These are phyloP conservation scores for Plasmodium coatneyi DNA, from an alignment of 169 alveolate genomes.

Conservation along the genomic window DNA sequence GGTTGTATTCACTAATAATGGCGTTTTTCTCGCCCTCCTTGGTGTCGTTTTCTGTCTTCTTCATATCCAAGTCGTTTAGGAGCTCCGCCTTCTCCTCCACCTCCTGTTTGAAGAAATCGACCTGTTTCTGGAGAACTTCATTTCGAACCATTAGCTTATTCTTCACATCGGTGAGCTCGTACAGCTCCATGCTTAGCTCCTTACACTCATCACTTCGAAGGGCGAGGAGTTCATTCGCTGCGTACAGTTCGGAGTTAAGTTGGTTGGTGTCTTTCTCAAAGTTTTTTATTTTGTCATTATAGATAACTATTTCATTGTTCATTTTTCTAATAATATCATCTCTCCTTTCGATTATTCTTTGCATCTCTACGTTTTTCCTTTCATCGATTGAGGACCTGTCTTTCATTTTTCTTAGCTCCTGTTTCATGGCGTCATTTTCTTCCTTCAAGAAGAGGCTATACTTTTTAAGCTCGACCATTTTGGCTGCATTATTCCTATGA, in stretches of 20 bases:
- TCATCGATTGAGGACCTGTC: constrained; percentile 46
- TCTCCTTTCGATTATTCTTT: constrained; percentile 54
- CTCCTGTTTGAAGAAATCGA: constrained; percentile 51
- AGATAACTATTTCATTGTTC: constrained; percentile 57
- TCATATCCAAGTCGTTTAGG: constrained; percentile 29
- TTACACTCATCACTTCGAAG: constrained; percentile 72
- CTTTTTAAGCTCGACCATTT: constrained; percentile 30
- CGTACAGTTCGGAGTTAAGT: constrained; percentile 55
- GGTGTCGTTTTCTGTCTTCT: not conserved
- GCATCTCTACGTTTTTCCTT: constrained; percentile 57
- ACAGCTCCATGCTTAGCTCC: constrained; percentile 50
- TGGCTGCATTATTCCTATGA: not conserved
- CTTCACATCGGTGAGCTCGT: constrained; percentile 56
- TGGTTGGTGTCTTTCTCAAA: constrained; percentile 58
- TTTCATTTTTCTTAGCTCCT: constrained; percentile 56
- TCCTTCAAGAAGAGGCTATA: constrained; percentile 69
- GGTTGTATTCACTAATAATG: constrained; percentile 35
- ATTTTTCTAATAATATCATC: constrained; percentile 61
- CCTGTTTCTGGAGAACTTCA: constrained; percentile 48
- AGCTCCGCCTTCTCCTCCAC: constrained; percentile 45
- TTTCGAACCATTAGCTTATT: constrained; percentile 57
- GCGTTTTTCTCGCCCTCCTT: constrained; percentile 30
- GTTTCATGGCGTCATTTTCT: constrained; percentile 66
- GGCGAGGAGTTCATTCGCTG: constrained; percentile 60
- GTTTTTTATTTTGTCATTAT: constrained; percentile 61